Evolutionary conservation across 768 basidiomycete species (phyloP), one percentile per base, ranked within the genome.

Genomic region (Tricholoma hemisulphureum): DNA sequence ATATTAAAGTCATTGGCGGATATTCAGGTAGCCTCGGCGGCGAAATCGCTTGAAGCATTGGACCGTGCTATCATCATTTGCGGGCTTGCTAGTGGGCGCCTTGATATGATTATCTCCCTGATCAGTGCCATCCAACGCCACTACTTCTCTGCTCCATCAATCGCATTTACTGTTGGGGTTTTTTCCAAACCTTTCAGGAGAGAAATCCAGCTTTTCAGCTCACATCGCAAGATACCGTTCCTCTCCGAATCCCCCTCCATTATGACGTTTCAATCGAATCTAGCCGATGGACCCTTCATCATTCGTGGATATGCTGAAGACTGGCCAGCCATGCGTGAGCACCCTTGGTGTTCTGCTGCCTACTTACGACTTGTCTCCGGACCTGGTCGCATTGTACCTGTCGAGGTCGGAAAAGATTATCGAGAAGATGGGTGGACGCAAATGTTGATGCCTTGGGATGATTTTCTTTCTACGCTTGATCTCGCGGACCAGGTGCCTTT

Each of bases 341-440:
- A 82, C 55, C 80, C 84, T 4, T 98, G 96, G 96, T 61, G 70
- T 10, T 88, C 84, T 16, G 72, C 77, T 5, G 69, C 75, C 2
- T 98, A 99, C 68, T 80, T 99, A 1, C 78, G 79, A 13, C 75
- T 77, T 4, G 74, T 86, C 0, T 83, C 89, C 2, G 97, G 97
- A 13, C 83, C 83, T 41, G 95, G 90, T 2, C 81, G 97, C 20
- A 73, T 92, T 4, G 89, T 98, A 1, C 97, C 96, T 5, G 87
- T 98, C 6, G 96, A 98, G 72, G 73, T 97, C 16, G 96, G 96
- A 13, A 70, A 72, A 31, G 89, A 95, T 67, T 98, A 98, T 71
- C 85, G 91, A 26, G 74, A 78, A 10, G 82, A 83, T 20, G 82
- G 83, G 46, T 99, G 97, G 97, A 80, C 81, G 1, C 96, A 96